Evolutionary conservation across 2,329 filamentous ascomycete genomes (phyloP).

Genomic region (Penicillium occitanis): DNA sequence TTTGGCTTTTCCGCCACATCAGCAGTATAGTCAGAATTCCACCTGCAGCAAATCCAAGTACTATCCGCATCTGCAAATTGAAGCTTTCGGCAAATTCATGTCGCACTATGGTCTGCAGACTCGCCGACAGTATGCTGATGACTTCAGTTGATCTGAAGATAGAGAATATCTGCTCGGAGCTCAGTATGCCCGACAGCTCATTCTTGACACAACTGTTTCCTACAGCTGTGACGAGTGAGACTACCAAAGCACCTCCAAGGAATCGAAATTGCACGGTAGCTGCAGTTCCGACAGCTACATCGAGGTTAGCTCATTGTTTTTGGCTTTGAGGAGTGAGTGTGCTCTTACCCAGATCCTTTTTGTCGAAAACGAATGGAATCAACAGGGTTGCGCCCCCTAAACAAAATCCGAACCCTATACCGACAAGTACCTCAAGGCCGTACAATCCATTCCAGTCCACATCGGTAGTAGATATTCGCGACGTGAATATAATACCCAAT

Average conservation of each 20-base stretch:
- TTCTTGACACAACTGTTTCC: not conserved
- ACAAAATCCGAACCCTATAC: constrained; percentile 2
- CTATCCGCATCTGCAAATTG: constrained; percentile 12
- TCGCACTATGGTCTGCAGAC: not conserved
- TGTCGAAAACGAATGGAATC: not conserved
- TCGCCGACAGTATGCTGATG: not conserved
- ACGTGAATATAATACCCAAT: not conserved
- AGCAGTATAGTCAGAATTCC: constrained; percentile 19
- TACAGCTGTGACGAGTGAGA: constrained; percentile 20
- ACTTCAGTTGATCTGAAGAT: not conserved
- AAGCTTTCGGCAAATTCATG: not conserved
- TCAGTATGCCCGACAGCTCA: not conserved
- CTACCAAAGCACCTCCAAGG: constrained; percentile 22
- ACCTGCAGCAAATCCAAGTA: constrained; percentile 20
- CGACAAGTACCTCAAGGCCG: not conserved
- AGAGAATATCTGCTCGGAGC: not conserved
- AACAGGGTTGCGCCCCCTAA: constrained; percentile 4
- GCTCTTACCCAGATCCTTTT: not conserved
- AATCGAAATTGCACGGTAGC: constrained; percentile 22
- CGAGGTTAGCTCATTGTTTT: not conserved
- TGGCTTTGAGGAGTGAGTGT: not conserved
- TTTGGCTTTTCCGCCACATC: constrained; percentile 22
- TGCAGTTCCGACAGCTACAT: constrained; percentile 22
- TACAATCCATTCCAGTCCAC: not conserved
- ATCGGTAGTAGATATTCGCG: constrained; percentile 6